phyloP scores from a whole-genome alignment of 345 rosid species.

The Citrus cavaleriei region DNA sequence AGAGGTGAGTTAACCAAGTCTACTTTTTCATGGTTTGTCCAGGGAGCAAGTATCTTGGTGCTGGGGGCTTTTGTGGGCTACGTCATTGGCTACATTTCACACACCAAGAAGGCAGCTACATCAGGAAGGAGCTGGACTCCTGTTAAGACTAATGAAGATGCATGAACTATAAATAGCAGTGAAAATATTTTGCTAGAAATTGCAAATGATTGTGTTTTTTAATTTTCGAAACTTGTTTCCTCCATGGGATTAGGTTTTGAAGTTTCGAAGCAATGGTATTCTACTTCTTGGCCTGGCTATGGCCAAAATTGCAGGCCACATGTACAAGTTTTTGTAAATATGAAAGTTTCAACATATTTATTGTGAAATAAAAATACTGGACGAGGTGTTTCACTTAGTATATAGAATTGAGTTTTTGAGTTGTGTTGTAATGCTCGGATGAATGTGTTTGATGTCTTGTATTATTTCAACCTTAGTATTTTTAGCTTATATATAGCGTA shows the following conservation, averaged over 20 bases:
- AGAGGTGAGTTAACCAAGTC: conserved; percentile 22
- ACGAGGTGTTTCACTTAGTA: background rate
- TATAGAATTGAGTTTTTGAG: background rate
- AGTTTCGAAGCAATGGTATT: background rate
- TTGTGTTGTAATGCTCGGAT: background rate
- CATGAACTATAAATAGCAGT: conserved; percentile 22
- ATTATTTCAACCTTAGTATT: background rate
- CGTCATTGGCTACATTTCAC: conserved; percentile 59
- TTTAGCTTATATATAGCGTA: background rate
- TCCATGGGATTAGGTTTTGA: background rate
- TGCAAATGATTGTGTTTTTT: background rate
- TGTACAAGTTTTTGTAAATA: conserved; percentile 3
- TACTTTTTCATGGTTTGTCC: conserved; percentile 43
- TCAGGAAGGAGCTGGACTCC: conserved; percentile 51
- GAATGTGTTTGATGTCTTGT: background rate
- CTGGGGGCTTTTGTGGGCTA: conserved; percentile 69
- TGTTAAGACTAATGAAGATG: conserved; percentile 53
- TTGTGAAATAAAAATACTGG: background rate
- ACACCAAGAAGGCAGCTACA: conserved; percentile 38
- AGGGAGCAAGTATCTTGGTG: conserved; percentile 65
- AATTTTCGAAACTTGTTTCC: background rate
- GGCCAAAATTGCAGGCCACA: background rate
- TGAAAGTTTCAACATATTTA: background rate
- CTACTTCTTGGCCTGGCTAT: background rate
- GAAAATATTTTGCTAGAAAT: background rate